Evolutionary conservation across 805 yeast genomes (phyloP), one percentile per base, ranked within the genome.

Genomic region (Candida endomychidarum): DNA sequence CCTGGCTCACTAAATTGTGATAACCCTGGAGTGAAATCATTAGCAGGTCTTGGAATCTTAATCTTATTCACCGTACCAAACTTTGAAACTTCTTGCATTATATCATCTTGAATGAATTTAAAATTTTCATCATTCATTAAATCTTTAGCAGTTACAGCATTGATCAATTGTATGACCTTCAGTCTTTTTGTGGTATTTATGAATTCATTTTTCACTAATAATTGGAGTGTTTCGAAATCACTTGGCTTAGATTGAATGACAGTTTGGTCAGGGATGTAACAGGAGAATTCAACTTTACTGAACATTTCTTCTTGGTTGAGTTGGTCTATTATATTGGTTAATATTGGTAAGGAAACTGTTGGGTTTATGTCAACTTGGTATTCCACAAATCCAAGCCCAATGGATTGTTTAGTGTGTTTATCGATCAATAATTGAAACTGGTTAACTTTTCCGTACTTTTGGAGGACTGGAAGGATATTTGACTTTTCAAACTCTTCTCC

Each of bases 91-190:
- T 79, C 80, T 8, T 59, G 52, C 15, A 52, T 40, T 16, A 90
- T 70, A 25, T 85, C 83, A 4, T 70, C 66, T 31, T 67, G 57
- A 14, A 83, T 65, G 34, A 75, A 78, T 17, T 70, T 61, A 47
- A 65, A 78, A 21, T 67, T 72, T 0, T 56, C 56, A 18, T 71
- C 77, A 30, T 78, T 78, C 15, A 71, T 59, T 39, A 86, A 60
- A 46, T 86, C 95, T 24, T 78, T 78, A 1, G 82, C 74, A 2
- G 83, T 74, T 1, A 86, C 71, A 33, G 79, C 65, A 53, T 89
- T 90, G 25, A 86, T 57, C 3, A 89, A 60, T 41, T 83, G 79
- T 6, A 90, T 54, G 1, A 85, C 87, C 11, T 57, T 70, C 73
- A 67, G 74, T 42, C 61, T 66, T 2, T 67, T 60, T 28, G 65